These are phyloP conservation scores for Hordeum pubiflorum DNA, from an alignment of 202 grass and related monocot species.

Conservation along the genomic window DNA sequence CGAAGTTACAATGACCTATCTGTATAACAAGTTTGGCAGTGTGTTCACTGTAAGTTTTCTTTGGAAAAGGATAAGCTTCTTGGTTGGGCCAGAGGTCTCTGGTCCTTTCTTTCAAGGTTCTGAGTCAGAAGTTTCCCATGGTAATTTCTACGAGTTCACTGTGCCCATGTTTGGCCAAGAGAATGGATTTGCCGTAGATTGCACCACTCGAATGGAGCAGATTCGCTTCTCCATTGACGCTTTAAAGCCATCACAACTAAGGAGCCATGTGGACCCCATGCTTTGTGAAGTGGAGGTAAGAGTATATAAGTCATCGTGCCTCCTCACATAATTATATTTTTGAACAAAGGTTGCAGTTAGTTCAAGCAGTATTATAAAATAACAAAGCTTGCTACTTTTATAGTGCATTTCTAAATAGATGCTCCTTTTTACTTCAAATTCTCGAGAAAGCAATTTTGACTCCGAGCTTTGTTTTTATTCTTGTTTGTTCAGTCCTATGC, in stretches of 20 bases:
- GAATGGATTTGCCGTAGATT: background rate
- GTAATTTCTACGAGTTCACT: background rate
- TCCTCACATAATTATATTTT: too few relatives aligned
- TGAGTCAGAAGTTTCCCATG: background rate
- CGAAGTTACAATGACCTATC: too few relatives aligned
- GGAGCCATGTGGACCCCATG: background rate
- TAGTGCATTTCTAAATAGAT: too few relatives aligned
- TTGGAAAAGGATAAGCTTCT: background rate
- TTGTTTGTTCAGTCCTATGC: too few relatives aligned
- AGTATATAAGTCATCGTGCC: too few relatives aligned
- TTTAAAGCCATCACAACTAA: too few relatives aligned
- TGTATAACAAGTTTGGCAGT: background rate
- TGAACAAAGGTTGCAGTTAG: too few relatives aligned
- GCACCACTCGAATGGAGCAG: background rate
- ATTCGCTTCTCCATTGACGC: background rate
- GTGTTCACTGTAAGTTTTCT: background rate
- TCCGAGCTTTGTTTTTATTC: too few relatives aligned
- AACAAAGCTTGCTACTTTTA: too few relatives aligned
- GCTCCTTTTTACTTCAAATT: too few relatives aligned
- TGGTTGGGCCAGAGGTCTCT: background rate
- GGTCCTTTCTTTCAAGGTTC: background rate
- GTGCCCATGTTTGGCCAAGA: background rate
- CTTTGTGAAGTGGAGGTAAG: background rate
- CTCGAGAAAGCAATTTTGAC: too few relatives aligned
- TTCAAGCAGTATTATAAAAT: too few relatives aligned